phyloP scores from a whole-genome alignment of 768 basidiomycete species.

The Sistotremastrum niveocremeum region DNA sequence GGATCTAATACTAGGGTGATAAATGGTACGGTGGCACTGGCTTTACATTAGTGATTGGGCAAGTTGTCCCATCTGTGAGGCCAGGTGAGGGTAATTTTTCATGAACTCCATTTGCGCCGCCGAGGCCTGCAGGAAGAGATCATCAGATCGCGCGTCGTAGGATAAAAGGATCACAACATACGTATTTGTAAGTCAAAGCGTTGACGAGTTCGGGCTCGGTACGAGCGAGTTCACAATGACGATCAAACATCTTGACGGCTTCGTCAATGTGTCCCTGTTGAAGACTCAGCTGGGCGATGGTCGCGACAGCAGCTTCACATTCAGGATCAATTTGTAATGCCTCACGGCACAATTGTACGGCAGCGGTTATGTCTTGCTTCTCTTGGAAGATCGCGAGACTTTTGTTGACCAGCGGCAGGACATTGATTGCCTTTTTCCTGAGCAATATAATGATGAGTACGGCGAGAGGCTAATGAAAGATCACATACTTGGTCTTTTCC shows the following conservation, averaged over 20 bases:
- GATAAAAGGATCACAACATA: conserved; percentile 22
- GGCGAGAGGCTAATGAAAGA: neutral
- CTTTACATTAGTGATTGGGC: no score
- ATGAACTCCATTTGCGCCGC: conserved; percentile 73
- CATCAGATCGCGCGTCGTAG: conserved; percentile 1
- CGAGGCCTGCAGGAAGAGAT: conserved; percentile 43
- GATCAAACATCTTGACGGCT: conserved; percentile 77
- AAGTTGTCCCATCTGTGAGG: conserved; percentile 10
- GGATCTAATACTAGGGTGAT: no score
- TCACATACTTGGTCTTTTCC: conserved; percentile 56
- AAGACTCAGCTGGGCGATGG: conserved; percentile 82
- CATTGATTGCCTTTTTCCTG: conserved; percentile 50
- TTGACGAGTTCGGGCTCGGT: conserved; percentile 80
- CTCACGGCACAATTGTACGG: conserved; percentile 77
- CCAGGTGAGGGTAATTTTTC: conserved; percentile 72
- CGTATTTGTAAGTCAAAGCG: conserved; percentile 67
- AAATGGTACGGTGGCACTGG: no score
- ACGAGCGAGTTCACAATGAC: conserved; percentile 73
- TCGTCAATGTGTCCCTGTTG: conserved; percentile 83
- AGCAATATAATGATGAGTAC: neutral
- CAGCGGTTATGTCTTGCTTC: conserved; percentile 77
- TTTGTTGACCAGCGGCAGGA: conserved; percentile 92
- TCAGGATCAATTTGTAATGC: conserved; percentile 82
- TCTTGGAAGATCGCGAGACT: conserved; percentile 94
- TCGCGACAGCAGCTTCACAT: conserved; percentile 94